Base-by-base conservation (phyloP, 75 land plant species). In the Cunninghamia lanceolata region DNA sequence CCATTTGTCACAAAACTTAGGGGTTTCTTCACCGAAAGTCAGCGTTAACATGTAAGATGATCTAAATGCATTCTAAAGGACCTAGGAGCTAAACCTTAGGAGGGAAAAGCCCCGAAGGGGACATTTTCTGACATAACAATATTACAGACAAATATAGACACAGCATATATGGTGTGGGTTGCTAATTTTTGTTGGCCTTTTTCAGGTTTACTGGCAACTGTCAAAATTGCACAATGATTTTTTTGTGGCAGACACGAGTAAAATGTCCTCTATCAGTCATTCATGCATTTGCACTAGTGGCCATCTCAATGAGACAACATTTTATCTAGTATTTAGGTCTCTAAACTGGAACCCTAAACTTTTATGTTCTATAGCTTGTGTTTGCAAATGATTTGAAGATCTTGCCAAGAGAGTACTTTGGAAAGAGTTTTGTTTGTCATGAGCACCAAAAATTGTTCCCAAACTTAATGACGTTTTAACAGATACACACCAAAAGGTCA, bases 401-500 rank as follows among this genome's bases (percentile, higher is more conserved):
- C 68, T 89, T 53, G 92, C 94, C 13, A 98, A 96, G 46, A 77
- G 92, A 46, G 91, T 94, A 19, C 85, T 98, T 2, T 98, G 99
- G 99, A 96, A 94, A 83, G 95, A 95, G 87, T 98, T 98, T 74
- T 98, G 99, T 81, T 83, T 89, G n/a, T 89, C 95, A 1, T 87
- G 99, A 38, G 99, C 97, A 25, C 99, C 99, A 35, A 95, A 95
- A 77, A 98, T 98, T 98, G 95, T 94, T 90, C n/a, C n/a, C n/a
- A n/a, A n/a, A n/a, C n/a, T n/a, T n/a, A n/a, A n/a, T n/a, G n/a
- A n/a, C n/a, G n/a, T n/a, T n/a, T n/a, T n/a, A n/a, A n/a, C n/a
- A n/a, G n/a, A n/a, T n/a, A n/a, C n/a, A n/a, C n/a, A n/a, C n/a
- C n/a, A n/a, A n/a, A n/a, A n/a, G n/a, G n/a, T n/a, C n/a, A n/a